Evolutionary conservation across 1,284 basidiomycete genomes (phyloP).

Genomic region (Meira miltonrushii): DNA sequence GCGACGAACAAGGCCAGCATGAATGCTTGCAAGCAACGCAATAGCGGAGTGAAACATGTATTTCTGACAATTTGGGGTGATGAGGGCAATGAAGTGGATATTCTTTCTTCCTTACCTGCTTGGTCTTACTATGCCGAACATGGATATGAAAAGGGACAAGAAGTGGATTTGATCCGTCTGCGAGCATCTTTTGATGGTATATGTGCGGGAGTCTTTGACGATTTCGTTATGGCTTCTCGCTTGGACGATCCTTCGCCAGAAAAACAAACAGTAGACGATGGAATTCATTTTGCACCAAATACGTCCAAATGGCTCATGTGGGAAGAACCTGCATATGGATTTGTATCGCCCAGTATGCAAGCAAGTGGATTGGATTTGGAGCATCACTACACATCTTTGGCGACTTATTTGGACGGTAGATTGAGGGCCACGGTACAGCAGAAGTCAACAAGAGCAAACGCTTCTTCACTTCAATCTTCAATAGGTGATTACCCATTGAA

Average conservation of each 20-base stretch:
- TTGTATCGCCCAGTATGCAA: slow-evolving; percentile 31
- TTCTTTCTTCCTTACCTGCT: slow-evolving; percentile 31
- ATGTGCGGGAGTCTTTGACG: slow-evolving; percentile 50
- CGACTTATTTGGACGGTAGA: slow-evolving; percentile 4
- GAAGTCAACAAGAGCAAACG: neutral
- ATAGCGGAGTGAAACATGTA: slow-evolving; percentile 45
- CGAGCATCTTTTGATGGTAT: slow-evolving; percentile 43
- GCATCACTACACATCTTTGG: slow-evolving; percentile 21
- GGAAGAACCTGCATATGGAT: slow-evolving; percentile 40
- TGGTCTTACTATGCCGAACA: slow-evolving; percentile 52
- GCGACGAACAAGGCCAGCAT: slow-evolving; percentile 51
- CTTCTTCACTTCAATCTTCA: neutral
- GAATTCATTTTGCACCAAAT: slow-evolving; percentile 50
- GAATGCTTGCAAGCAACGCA: slow-evolving; percentile 44
- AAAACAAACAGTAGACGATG: slow-evolving; percentile 25
- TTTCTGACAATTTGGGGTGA: slow-evolving; percentile 55
- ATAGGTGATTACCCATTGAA: slow-evolving; percentile 33
- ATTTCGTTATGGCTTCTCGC: slow-evolving; percentile 50
- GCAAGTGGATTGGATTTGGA: slow-evolving; percentile 31
- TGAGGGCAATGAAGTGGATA: slow-evolving; percentile 53
- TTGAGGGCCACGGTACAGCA: neutral
- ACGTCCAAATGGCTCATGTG: slow-evolving; percentile 53
- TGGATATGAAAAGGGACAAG: slow-evolving; percentile 33
- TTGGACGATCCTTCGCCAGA: slow-evolving; percentile 40
- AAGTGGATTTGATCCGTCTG: slow-evolving; percentile 37